These are phyloP conservation scores for Lojkania enalia DNA, from an alignment of 2,329 filamentous ascomycete species.

Conservation along the genomic window DNA sequence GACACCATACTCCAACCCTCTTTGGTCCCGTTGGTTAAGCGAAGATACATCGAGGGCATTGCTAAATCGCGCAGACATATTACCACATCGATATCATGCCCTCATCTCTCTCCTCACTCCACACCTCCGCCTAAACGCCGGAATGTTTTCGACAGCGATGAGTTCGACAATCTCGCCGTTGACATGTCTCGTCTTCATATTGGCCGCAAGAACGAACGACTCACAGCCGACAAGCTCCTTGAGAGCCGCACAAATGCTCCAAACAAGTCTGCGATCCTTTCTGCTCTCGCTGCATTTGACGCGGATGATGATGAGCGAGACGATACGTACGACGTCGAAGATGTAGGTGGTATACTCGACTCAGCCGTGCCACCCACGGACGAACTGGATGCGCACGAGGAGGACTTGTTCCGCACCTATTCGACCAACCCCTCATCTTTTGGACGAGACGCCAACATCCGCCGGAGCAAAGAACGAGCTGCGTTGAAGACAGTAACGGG, in stretches of 20 bases:
- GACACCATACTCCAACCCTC: background rate
- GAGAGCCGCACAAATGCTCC: slow-evolving; percentile 66
- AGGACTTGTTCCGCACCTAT: slow-evolving; percentile 73
- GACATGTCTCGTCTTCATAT: slow-evolving; percentile 73
- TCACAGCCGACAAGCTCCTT: slow-evolving; percentile 73
- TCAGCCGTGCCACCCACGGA: slow-evolving; percentile 54
- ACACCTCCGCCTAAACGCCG: slow-evolving; percentile 64
- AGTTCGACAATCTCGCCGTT: slow-evolving; percentile 71
- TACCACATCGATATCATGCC: slow-evolving; percentile 17
- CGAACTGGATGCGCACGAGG: slow-evolving; percentile 67
- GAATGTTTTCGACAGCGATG: slow-evolving; percentile 75
- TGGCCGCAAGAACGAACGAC: slow-evolving; percentile 67
- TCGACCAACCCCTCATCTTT: slow-evolving; percentile 68
- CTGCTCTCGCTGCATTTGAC: slow-evolving; percentile 86
- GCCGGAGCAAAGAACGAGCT: slow-evolving; percentile 64
- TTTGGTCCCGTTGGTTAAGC: background rate
- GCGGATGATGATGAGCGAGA: slow-evolving; percentile 95
- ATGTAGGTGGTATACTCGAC: slow-evolving; percentile 89
- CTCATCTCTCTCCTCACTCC: slow-evolving; percentile 59
- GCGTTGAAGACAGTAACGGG: slow-evolving; percentile 74
- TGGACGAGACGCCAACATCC: slow-evolving; percentile 69
- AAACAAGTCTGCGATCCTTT: slow-evolving; percentile 83
- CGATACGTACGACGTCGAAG: slow-evolving; percentile 91
- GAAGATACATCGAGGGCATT: slow-evolving; percentile 16
- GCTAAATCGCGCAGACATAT: slow-evolving; percentile 19